phyloP scores from a whole-genome alignment of 768 basidiomycete species.

The Arthromyces matolae region DNA sequence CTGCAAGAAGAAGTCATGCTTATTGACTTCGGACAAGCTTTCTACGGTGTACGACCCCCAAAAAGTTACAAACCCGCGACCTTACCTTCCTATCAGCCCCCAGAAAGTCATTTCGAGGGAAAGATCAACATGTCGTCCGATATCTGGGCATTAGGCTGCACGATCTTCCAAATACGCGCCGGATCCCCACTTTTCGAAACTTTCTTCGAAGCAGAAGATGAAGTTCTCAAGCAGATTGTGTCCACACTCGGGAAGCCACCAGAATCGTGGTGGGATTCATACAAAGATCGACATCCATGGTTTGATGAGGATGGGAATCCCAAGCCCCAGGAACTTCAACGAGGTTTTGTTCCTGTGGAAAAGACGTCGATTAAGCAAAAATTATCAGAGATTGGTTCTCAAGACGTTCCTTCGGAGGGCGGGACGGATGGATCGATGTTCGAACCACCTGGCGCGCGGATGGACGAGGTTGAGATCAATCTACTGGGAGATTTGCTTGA shows the following conservation, averaged over 20 bases:
- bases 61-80: conserved; percentile 29
- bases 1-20: conserved; percentile 31
- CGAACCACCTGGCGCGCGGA: conserved; percentile 23
- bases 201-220: conserved; percentile 26
- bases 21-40: conserved; percentile 39
- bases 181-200: conserved; percentile 38
- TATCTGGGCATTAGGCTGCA: conserved; percentile 39
- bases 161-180: conserved; percentile 40
- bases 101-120: conserved; percentile 34
- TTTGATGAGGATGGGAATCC: conserved; percentile 35
- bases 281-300: conserved; percentile 26
- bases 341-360: conserved; percentile 17
- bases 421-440: conserved; percentile 31
- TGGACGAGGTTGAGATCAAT: conserved; percentile 29
- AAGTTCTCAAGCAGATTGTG: conserved; percentile 32
- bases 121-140: conserved; percentile 26
- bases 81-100: conserved; percentile 29
- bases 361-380: conserved; percentile 26
- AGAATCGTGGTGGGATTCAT: conserved; percentile 38
- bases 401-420: conserved; percentile 17
- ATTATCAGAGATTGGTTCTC: conserved; percentile 26
- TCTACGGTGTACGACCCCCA: conserved; percentile 19
- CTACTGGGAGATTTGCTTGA: conserved; percentile 35
- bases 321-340: conserved; percentile 22
- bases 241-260: conserved; percentile 37